A percentile compares a stretch with the other conserved stretches of the same genome.
phyloP scores from a whole-genome alignment of 495 filamentous ascomycete genomes.

The Penicillium maclennaniae region DNA sequence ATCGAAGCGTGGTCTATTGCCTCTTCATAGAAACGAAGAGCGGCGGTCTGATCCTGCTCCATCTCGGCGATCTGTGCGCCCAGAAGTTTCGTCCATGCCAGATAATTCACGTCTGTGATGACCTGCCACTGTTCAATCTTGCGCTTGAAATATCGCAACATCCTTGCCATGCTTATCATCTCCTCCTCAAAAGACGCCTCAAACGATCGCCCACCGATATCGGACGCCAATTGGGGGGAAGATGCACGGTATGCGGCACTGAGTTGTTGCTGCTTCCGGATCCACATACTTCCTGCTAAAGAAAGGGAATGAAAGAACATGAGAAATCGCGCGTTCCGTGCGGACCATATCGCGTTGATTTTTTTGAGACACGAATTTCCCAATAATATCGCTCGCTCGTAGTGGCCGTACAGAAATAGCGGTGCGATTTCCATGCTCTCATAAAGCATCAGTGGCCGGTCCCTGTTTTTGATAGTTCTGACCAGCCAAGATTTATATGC shows the following conservation, averaged over 20 bases:
- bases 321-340: conserved; percentile 58
- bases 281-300: conserved; percentile 24
- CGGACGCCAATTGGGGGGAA: conserved; percentile 16
- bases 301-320: conserved; percentile 64
- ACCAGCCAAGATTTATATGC: conserved; percentile 56
- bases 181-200: conserved; percentile 15
- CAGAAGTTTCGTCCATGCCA: conserved; percentile 54
- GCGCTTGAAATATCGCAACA: conserved; percentile 51
- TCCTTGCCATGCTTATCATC: conserved; percentile 47
- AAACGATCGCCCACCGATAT: conserved; percentile 49
- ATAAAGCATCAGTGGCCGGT: conserved; percentile 62
- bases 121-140: conserved; percentile 61
- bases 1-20: conserved; percentile 71
- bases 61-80: conserved; percentile 67
- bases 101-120: conserved; percentile 69
- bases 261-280: conserved; percentile 1
- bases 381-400: conserved; percentile 59
- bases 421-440: conserved; percentile 63
- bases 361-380: conserved; percentile 55
- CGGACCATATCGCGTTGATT: conserved; percentile 62
- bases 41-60: conserved; percentile 51
- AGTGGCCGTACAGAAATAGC: conserved; percentile 68
- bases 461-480: conserved; percentile 42
- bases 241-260: not conserved
- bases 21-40: conserved; percentile 63